Percentiles rank a stretch among this genome's conserved stretches.
phyloP scores from a whole-genome alignment of 345 rosid genomes.

The Pistacia integerrima region DNA sequence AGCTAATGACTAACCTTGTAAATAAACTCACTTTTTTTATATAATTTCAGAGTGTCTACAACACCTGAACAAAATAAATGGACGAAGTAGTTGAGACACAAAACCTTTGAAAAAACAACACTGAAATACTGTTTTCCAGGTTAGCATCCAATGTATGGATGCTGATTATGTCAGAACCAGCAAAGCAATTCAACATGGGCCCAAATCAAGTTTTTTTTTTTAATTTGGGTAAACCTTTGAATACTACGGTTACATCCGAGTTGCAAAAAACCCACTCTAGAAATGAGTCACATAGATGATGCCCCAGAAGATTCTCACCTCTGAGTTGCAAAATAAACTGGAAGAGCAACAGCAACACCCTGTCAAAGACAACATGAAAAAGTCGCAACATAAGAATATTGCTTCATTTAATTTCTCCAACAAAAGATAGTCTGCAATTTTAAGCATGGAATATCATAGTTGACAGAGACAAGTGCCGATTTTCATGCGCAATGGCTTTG shows the following conservation, averaged over 20 bases:
- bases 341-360: slow-evolving; percentile 99
- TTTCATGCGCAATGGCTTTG: background rate
- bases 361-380: slow-evolving; percentile 29
- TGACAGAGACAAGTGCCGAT: background rate
- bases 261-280: background rate
- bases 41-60: background rate
- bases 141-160: too few species aligned
- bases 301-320: slow-evolving; percentile 53
- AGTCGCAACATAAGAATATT: slow-evolving; percentile 7
- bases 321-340: slow-evolving; percentile 92
- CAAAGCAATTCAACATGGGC: background rate
- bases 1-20: slow-evolving; percentile 12
- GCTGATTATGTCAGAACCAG: background rate
- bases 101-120: background rate
- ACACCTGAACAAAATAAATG: background rate
- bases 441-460: background rate
- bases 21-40: background rate
- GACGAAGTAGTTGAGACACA: background rate
- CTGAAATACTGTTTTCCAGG: background rate
- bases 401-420: background rate
- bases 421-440: slow-evolving; percentile 4
- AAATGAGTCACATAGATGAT: background rate
- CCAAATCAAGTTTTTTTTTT: background rate
- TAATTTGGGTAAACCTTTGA: background rate
- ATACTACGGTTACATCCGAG: background rate